phyloP scores from a whole-genome alignment of 1,284 basidiomycete genomes.

The Trametes versicolor region DNA sequence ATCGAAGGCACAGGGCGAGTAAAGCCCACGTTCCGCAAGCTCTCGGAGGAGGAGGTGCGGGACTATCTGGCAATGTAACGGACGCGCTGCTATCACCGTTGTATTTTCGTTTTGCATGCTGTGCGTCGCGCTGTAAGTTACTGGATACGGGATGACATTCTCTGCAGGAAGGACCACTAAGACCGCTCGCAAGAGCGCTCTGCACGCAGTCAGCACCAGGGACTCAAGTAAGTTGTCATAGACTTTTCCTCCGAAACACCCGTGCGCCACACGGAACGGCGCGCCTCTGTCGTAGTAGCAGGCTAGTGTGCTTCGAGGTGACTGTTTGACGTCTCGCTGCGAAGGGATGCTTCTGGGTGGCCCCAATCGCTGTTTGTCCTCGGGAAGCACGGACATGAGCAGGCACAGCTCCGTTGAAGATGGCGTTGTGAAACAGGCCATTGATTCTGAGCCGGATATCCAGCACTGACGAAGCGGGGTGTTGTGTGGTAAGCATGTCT shows the following conservation, averaged over 20 bases:
- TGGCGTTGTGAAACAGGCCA: not conserved
- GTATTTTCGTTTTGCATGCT: conserved; percentile 31
- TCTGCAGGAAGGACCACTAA: conserved; percentile 11
- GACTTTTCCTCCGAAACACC: not conserved
- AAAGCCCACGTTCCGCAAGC: conserved; percentile 91
- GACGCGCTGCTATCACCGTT: conserved; percentile 25
- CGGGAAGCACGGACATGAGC: conserved; percentile 11
- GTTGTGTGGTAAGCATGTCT: not conserved
- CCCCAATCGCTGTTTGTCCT: conserved; percentile 8
- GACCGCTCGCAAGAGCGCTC: not conserved
- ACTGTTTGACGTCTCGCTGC: conserved; percentile 2
- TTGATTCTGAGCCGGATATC: not conserved
- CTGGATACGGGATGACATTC: conserved; percentile 24
- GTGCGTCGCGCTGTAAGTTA: conserved; percentile 36
- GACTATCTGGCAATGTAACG: conserved; percentile 88
- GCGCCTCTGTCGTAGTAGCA: not conserved
- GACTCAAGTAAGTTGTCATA: not conserved
- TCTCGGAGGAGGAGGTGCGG: conserved; percentile 93
- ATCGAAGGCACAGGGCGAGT: conserved; percentile 79
- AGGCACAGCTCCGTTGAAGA: conserved; percentile 1
- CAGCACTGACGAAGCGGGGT: not conserved
- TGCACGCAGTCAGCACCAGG: not conserved
- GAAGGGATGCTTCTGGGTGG: not conserved
- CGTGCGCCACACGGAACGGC: conserved; percentile 6
- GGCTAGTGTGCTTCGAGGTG: conserved; percentile 2